Evolutionary conservation across 345 rosid genomes (phyloP).

Genomic region (Hibiscus syriacus): DNA sequence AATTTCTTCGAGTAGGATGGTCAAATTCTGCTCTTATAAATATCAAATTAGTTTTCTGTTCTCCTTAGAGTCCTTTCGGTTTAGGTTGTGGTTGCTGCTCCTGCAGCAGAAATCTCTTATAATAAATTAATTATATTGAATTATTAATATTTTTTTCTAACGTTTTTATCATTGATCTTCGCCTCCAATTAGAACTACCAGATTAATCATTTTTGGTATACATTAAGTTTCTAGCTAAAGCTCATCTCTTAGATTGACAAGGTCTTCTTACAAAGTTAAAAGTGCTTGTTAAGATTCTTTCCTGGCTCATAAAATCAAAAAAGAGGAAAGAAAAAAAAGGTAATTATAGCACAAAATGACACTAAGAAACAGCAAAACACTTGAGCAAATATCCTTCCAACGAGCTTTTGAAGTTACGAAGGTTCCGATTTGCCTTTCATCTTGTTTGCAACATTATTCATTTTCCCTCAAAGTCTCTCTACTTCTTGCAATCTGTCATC

Average conservation of each 20-base stretch:
- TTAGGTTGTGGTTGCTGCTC: too few species aligned
- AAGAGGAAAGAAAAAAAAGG: neutral
- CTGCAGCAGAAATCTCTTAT: too few species aligned
- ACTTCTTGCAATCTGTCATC: constrained; percentile 82
- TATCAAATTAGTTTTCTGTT: too few species aligned
- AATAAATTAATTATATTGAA: too few species aligned
- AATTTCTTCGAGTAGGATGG: neutral
- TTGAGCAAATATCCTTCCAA: constrained; percentile 47
- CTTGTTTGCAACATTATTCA: constrained; percentile 79
- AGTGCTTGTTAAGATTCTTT: constrained; percentile 68
- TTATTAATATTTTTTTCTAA: too few species aligned
- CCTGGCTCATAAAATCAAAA: constrained; percentile 30
- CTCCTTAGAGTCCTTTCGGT: too few species aligned
- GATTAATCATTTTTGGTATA: constrained; percentile 91
- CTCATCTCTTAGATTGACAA: constrained; percentile 76
- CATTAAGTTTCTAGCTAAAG: constrained; percentile 77
- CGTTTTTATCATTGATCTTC: too few species aligned
- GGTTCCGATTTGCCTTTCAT: constrained; percentile 79
- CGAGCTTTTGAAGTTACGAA: constrained; percentile 61
- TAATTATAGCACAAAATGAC: neutral
- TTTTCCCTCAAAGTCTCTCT: constrained; percentile 65
- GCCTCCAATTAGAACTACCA: constrained; percentile 73
- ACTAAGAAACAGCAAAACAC: neutral
- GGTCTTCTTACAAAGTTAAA: constrained; percentile 51
- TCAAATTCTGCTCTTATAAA: too few species aligned